These are phyloP conservation scores for Neopestalotiopsis clavispora DNA, from an alignment of 2,329 filamentous ascomycete species.

Conservation along the genomic window DNA sequence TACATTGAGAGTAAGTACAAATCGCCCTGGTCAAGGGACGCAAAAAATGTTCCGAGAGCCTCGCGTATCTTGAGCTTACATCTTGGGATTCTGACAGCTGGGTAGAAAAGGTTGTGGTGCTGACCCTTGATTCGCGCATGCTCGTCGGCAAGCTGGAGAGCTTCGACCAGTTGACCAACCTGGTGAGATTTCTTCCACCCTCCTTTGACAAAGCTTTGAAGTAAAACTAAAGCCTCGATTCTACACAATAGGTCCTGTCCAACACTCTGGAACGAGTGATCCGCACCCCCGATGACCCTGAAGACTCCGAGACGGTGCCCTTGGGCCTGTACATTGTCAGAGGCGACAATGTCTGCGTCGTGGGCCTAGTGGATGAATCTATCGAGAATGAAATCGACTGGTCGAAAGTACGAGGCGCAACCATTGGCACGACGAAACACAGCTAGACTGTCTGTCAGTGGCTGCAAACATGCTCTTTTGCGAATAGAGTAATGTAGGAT, in stretches of 20 bases:
- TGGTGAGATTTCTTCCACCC: slow-evolving; percentile 52
- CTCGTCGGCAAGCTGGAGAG: slow-evolving; percentile 82
- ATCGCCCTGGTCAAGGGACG: no score
- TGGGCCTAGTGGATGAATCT: slow-evolving; percentile 87
- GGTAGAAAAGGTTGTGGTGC: slow-evolving; percentile 86
- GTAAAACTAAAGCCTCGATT: not conserved
- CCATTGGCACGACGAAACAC: slow-evolving; percentile 87
- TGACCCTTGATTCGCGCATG: slow-evolving; percentile 91
- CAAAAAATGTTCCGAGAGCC: not conserved
- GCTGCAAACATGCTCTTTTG: not conserved
- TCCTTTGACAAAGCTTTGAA: slow-evolving; percentile 5
- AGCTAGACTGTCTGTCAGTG: slow-evolving; percentile 34
- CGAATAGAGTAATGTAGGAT: not conserved
- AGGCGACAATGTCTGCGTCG: slow-evolving; percentile 91
- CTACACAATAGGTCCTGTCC: slow-evolving; percentile 67
- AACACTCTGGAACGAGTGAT: slow-evolving; percentile 90
- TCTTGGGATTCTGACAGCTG: slow-evolving; percentile 34
- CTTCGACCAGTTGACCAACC: slow-evolving; percentile 90
- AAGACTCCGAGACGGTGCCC: slow-evolving; percentile 78
- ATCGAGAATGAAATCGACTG: slow-evolving; percentile 92
- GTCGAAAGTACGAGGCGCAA: slow-evolving; percentile 83
- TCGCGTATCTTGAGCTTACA: slow-evolving; percentile 23
- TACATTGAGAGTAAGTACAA: slow-evolving; percentile 37
- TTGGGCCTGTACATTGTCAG: slow-evolving; percentile 91
- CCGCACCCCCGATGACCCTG: slow-evolving; percentile 79